Evolutionary conservation across 805 yeast species (phyloP).

Genomic region (Debaryomyces hansenii): DNA sequence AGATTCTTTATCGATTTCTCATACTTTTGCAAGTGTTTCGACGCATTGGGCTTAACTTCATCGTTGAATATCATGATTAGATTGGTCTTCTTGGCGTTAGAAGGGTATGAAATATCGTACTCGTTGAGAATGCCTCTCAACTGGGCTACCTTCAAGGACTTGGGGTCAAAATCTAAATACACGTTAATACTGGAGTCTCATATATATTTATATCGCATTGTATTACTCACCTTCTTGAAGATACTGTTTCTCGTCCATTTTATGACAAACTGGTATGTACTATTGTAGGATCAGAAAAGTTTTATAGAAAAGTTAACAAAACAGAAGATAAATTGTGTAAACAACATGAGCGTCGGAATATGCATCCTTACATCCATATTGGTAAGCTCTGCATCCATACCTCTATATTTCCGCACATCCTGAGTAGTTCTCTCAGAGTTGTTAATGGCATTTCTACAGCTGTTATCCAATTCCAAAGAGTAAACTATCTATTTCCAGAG

Average conservation of each 20-base stretch:
- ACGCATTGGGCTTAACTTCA: conserved; percentile 51
- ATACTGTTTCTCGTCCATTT: conserved; percentile 23
- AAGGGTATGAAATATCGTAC: conserved; percentile 59
- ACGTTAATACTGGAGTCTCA: conserved; percentile 15
- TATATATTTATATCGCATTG: not conserved
- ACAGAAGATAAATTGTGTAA: not conserved
- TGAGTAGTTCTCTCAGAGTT: no score
- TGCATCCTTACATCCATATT: no score
- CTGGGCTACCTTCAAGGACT: conserved; percentile 63
- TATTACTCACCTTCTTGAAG: conserved; percentile 22
- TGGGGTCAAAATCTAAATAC: conserved; percentile 63
- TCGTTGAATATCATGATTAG: conserved; percentile 61
- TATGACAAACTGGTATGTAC: not conserved
- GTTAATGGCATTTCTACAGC: no score
- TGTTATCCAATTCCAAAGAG: no score
- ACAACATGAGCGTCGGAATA: not conserved
- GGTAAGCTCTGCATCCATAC: no score
- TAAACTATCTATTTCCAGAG: no score
- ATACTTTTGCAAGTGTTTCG: conserved; percentile 34
- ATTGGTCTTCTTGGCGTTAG: conserved; percentile 67
- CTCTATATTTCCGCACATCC: no score
- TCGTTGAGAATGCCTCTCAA: conserved; percentile 65
- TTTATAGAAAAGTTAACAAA: not conserved
- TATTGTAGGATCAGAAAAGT: not conserved
- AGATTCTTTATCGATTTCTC: conserved; percentile 14